Evolutionary conservation across 208 protist genomes (phyloP), one percentile per base, ranked within the genome.

Genomic region (Leishmania tropica): DNA sequence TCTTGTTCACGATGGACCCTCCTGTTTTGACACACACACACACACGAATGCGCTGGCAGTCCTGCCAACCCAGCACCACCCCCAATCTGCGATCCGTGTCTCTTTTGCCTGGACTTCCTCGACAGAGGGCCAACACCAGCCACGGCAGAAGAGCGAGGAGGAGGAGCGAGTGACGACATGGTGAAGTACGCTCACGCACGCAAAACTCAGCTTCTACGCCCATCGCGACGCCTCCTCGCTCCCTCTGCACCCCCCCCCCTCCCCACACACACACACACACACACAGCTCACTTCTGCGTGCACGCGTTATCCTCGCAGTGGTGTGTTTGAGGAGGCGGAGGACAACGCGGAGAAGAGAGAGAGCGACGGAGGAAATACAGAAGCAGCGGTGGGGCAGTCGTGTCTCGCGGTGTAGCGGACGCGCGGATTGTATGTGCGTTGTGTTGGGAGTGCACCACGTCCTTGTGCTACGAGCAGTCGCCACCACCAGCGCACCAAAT

Each of bases 201-300:
- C n/a, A 67, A 67, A 67, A 31, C 60, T 67, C 60, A 67, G n/a
- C 60, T 19, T 67, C 60, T 67, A 67, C 60, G 13, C 10, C 60
- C 37, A 31, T 67, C 60, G 3, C n/a, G 19, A 40, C n/a, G 8
- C 60, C 60, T 37, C n/a, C 31, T 67, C 60, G 2, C n/a, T 37
- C 60, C n/a, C 58, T 64, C 24, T 31, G 28, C 28, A 28, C 28
- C 58, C 28, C 8, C 58, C 2, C 13, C 60, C 11, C 1, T 28
- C n/a, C n/a, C 31, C n/a, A 0, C 60, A 19, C 56, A 0, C 56
- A 31, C 56, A 0, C 56, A 31, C 31, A 31, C 31, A 62, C 56
- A 62, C 56, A 62, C 56, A 62, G 10, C 17, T 31, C 24, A 67
- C 60, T 67, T 10, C n/a, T 67, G 8, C n/a, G 60, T 67, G 60